Conservation (phyloP, 257 asterid species). For the Solanum verrucosum region DNA sequence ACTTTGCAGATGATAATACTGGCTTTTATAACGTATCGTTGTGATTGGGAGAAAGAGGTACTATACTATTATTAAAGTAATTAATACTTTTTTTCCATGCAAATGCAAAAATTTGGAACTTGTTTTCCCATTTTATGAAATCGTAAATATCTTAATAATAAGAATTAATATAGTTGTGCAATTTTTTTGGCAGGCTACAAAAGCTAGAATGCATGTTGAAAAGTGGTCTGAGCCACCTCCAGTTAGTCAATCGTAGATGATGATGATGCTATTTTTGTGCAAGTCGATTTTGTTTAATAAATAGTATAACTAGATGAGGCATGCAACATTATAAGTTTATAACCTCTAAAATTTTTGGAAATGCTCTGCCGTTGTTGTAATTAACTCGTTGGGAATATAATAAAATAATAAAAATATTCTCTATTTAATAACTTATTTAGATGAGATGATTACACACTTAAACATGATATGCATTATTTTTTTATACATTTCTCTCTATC, state of each 20-base stretch:
- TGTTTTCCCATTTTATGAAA: not conserved
- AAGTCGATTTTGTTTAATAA: not conserved
- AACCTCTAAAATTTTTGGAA: no score
- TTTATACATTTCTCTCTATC: no score
- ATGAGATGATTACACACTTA: no score
- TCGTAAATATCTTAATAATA: not conserved
- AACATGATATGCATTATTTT: no score
- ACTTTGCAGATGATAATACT: slow-evolving; percentile 29
- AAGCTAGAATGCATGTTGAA: not conserved
- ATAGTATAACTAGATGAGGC: no score
- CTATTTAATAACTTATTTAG: no score
- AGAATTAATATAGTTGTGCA: not conserved
- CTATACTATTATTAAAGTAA: not conserved
- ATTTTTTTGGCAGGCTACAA: not conserved
- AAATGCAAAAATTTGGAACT: not conserved
- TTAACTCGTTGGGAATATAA: no score
- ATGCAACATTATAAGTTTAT: no score
- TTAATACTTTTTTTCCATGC: not conserved
- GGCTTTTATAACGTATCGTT: slow-evolving; percentile 14
- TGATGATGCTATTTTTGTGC: not conserved
- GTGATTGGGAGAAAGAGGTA: slow-evolving; percentile 53
- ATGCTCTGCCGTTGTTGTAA: no score
- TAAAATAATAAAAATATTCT: no score
- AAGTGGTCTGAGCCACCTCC: slow-evolving; percentile 1
- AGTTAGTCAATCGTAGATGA: not conserved